Base-by-base conservation (phyloP, 805 yeast genomes). In the Saturnispora dispora region DNA sequence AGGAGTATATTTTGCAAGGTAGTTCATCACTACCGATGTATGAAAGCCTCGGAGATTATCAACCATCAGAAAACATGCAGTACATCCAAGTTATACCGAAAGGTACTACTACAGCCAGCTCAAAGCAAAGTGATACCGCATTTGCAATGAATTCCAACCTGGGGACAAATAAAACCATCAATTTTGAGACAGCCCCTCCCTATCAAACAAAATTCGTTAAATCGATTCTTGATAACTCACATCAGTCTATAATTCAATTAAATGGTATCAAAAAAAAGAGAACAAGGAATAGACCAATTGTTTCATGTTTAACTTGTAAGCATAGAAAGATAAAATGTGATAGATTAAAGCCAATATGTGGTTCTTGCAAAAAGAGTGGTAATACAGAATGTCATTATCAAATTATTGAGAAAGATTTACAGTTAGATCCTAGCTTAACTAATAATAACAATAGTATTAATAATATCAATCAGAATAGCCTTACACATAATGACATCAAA, bases 251-350 rank as follows among this genome's bases (percentile, higher is more conserved):
- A 9, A 40, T 23, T 11, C 44, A 11, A 8, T 10, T 11, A 11
- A 27, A 7, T 40, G 13, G 22, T 11, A 18, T 23, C 5, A 48
- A 46, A 3, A 36, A 30, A 11, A 53, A 56, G 49, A 61, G 72
- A 52, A 72, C 67, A 54, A 66, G 81, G 56, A 75, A 76, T 59
- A 68, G 80, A 58, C 72, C 71, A 4, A 75, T 79, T 4, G 64
- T 75, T 1, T 64, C 68, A 4, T 65, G 69, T 54, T 45, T 61
- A 47, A 56, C 71, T 43, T 77, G 82, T 58, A 69, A 78, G 52
- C 67, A 72, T 57, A 63, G 78, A 50, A 77, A 77, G 55, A 78
- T 77, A 15, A 75, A 74, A 52, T 69, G 73, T 57, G 71, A 69
- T 52, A 57, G 70, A 25, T 49, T 44, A 9, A 61, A 63, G 57